A percentile compares a stretch with the other conserved stretches of the same genome.
Conservation (phyloP, 106 monocot species). For the Acanthochlamys bracteata region DNA sequence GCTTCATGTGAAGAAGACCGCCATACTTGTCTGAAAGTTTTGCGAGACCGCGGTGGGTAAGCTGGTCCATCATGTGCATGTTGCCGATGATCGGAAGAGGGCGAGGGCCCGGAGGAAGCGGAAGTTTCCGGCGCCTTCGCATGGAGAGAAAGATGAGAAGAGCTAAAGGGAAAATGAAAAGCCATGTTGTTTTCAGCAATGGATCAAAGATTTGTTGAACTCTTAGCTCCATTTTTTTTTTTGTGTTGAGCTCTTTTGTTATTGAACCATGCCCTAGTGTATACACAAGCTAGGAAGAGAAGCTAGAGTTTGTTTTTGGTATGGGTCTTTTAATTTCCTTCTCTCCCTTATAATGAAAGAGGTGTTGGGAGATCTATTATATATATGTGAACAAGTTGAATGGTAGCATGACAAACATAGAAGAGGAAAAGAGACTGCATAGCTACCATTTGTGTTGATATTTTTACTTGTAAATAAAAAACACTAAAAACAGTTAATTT, state of each 20-base stretch:
- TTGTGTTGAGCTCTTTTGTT: not conserved
- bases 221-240: not conserved
- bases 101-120: constrained; percentile 63
- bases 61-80: constrained; percentile 76
- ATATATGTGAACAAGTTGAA: not conserved
- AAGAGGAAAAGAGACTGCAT: no score
- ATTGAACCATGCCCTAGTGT: no score
- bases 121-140: constrained; percentile 21
- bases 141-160: constrained; percentile 12
- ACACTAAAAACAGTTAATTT: no score
- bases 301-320: not conserved
- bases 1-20: constrained; percentile 64
- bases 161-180: constrained; percentile 8
- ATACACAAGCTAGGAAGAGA: no score
- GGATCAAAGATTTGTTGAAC: not conserved
- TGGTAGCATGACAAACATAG: no score
- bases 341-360: not conserved
- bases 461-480: no score
- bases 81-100: constrained; percentile 72
- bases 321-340: not conserved
- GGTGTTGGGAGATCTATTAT: not conserved
- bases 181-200: not conserved
- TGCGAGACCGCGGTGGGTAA: constrained; percentile 95
- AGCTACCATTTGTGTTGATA: no score
- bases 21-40: constrained; percentile 48